Base-by-base conservation (phyloP, 345 rosid genomes). In the Clarkia xantiana region DNA sequence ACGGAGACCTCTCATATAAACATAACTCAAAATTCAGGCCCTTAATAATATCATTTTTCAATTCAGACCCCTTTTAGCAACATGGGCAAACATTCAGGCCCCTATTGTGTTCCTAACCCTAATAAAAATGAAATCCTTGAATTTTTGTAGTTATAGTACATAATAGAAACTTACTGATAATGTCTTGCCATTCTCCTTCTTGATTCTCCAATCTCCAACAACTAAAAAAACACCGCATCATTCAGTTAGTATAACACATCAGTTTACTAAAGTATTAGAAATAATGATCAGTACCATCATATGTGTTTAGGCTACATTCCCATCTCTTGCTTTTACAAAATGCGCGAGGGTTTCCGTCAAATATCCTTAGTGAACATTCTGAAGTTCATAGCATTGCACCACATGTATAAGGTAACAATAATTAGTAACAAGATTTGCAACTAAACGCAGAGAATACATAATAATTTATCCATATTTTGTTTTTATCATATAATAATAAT, bases 141-240 rank as follows among this genome's bases (percentile, higher is more conserved):
- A 29, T 3, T 29, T 29, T 7, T 5, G 36, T 7, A 10, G 36
- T 10, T 29, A 29, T 29, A 29, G 36, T 1, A 29, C 36, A 29
- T 5, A 29, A 40, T 29, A 25, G 17, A 29, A 29, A 3, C 91
- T 76, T 62, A 86, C 98, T 8, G 78, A 60, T 59, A 91, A 53
- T 51, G 86, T 83, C 40, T 60, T 68, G 64, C 86, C 94, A 14
- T 86, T 91, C 58, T 76, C 83, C 63, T 80, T 91, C 61, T 86
- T 80, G 41, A 74, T 57, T 70, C 98, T 81, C 98, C 98, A 91
- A 47, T 69, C 73, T 71, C 94, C 63, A 86, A 49, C 63, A 91
- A 72, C 98, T 91, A 77, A 61, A 74, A 70, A 44, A 54, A 48
- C n/a, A 55, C 59, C 9, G 38, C 22, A 52, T 14, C 14, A 11